A percentile compares a stretch with the other conserved stretches of the same genome.
Evolutionary conservation across 139 green algal genomes (phyloP).

Genomic region (Chlorella sp.): DNA sequence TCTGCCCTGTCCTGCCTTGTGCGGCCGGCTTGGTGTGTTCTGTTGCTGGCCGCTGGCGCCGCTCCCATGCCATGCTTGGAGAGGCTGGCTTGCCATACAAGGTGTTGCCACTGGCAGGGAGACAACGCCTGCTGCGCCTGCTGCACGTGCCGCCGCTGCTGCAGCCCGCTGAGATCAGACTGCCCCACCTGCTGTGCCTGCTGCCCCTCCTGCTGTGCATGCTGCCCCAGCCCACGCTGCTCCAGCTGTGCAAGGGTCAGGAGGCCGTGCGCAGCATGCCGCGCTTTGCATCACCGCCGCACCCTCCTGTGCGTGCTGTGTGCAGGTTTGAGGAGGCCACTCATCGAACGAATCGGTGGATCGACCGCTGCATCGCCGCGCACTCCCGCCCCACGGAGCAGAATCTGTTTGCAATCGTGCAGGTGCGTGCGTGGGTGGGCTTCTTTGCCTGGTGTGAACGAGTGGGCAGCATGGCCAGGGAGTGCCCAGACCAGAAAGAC

Average conservation of each 20-base stretch:
- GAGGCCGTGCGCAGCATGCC: neutral
- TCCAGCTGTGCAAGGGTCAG: too few species aligned
- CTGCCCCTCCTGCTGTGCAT: too few species aligned
- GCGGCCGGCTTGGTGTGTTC: neutral
- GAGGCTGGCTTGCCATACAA: neutral
- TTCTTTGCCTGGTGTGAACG: neutral
- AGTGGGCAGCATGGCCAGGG: neutral
- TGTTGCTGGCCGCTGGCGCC: too few species aligned
- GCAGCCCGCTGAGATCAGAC: too few species aligned
- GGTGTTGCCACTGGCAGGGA: neutral
- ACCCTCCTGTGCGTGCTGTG: too few species aligned
- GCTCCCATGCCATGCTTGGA: neutral
- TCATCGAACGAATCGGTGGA: slow-evolving; percentile 91
- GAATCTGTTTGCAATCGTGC: slow-evolving; percentile 93
- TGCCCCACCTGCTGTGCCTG: too few species aligned
- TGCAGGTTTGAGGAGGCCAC: slow-evolving; percentile 92
- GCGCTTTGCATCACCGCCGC: too few species aligned
- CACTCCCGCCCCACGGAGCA: slow-evolving; percentile 86
- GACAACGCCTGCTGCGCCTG: too few species aligned
- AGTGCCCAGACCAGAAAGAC: neutral
- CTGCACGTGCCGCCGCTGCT: too few species aligned
- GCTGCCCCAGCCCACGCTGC: too few species aligned
- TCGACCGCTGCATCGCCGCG: slow-evolving; percentile 95
- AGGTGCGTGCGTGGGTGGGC: slow-evolving; percentile 37
- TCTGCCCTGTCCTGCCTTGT: too few species aligned